Evolutionary conservation across 441 rosid genomes (phyloP).

Genomic region (Syzygium malaccense): DNA sequence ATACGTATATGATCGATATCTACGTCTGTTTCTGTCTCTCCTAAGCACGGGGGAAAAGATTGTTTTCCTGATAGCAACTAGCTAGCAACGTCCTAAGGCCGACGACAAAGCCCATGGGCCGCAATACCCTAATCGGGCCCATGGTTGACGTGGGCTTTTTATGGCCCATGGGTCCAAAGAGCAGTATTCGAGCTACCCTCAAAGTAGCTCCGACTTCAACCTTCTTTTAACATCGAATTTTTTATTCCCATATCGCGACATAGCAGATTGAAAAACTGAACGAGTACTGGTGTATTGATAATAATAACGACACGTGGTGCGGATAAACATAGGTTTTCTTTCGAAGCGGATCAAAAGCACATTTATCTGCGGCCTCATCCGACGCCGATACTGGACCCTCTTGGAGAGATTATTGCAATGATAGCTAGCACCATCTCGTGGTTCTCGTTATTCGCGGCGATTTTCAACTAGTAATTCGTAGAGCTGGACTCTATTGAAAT

Average conservation of each 20-base stretch:
- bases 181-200: not conserved
- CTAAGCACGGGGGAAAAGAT: not conserved
- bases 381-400: no score
- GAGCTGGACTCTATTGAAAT: not conserved
- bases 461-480: not conserved
- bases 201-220: not conserved
- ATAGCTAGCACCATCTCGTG: no score
- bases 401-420: no score
- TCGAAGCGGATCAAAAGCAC: no score
- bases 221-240: not conserved
- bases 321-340: no score
- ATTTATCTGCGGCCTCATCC: no score
- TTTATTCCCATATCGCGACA: not conserved
- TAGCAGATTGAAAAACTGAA: rapidly evolving
- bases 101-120: not conserved
- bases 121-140: not conserved
- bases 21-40: not conserved
- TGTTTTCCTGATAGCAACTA: not conserved
- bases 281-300: rapidly evolving
- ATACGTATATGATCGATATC: not conserved
- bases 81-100: not conserved
- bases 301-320: not conserved
- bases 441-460: not conserved
- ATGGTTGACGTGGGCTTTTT: not conserved
- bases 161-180: not conserved